Percentiles rank a stretch among this genome's conserved stretches.
Conservation (phyloP, 352 stramenopile genomes). For the Blastocystis sp. region DNA sequence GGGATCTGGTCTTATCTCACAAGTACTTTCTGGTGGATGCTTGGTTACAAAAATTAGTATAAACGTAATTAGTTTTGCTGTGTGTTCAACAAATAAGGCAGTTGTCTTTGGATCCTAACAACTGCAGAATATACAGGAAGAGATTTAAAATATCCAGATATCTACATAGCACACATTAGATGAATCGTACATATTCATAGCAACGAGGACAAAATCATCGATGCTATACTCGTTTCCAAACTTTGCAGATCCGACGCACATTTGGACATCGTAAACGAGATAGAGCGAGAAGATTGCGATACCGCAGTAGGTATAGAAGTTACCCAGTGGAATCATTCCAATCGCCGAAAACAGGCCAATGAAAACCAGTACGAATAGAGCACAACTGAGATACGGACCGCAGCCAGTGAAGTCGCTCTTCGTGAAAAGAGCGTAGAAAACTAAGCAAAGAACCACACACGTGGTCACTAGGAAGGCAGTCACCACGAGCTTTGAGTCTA, state of each 20-base stretch:
- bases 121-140: constrained; percentile 56
- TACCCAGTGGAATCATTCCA: neutral
- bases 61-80: constrained; percentile 7
- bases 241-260: neutral
- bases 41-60: constrained; percentile 17
- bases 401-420: constrained; percentile 59
- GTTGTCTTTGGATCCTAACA: neutral
- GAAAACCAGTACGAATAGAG: neutral
- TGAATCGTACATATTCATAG: constrained; percentile 37
- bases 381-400: neutral
- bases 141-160: constrained; percentile 61
- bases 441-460: neutral
- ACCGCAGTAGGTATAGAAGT: constrained; percentile 35
- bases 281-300: constrained; percentile 34
- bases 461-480: neutral
- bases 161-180: neutral
- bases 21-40: constrained; percentile 45
- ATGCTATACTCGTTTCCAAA: constrained; percentile 19
- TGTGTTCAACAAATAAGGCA: neutral
- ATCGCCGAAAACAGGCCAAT: constrained; percentile 1
- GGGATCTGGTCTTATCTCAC: neutral
- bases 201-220: constrained; percentile 22
- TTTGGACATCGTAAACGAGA: constrained; percentile 50
- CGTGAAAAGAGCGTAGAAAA: constrained; percentile 19
- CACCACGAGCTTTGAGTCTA: neutral